phyloP scores from a whole-genome alignment of 108 stramenopile species.

The Cyclostephanos tholiformis region DNA sequence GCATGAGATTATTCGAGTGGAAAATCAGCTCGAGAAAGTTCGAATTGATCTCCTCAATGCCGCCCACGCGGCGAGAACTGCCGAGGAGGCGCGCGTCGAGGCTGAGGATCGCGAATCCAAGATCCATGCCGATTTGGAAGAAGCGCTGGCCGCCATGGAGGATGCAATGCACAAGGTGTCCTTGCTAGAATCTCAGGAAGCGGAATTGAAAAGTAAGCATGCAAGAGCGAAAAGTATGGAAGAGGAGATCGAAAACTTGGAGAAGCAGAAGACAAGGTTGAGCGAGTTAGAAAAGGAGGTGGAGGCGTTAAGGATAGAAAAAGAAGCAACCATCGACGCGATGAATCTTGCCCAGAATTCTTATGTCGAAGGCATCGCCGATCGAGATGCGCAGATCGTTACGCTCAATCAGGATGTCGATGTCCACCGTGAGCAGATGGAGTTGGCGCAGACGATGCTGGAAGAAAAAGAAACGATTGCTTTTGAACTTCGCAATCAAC shows the following conservation, averaged over 20 bases:
- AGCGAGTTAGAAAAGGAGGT: slow-evolving; percentile 37
- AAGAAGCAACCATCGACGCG: slow-evolving; percentile 15
- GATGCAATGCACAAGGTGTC: slow-evolving; percentile 20
- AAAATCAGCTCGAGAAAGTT: slow-evolving; percentile 44
- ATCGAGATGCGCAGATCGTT: slow-evolving; percentile 35
- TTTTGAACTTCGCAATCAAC: slow-evolving; percentile 25
- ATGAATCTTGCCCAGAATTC: slow-evolving; percentile 15
- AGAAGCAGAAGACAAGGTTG: slow-evolving; percentile 28
- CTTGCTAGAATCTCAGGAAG: slow-evolving; percentile 26
- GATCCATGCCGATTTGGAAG: slow-evolving; percentile 24
- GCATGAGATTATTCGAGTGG: slow-evolving; percentile 40
- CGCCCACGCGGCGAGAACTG: slow-evolving; percentile 39
- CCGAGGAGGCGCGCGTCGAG: slow-evolving; percentile 45
- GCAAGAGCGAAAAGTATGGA: neutral
- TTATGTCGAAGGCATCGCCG: slow-evolving; percentile 19
- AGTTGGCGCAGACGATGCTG: slow-evolving; percentile 47
- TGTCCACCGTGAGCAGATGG: slow-evolving; percentile 49
- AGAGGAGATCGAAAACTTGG: slow-evolving; percentile 10
- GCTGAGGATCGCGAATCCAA: slow-evolving; percentile 30
- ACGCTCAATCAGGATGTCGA: slow-evolving; percentile 41
- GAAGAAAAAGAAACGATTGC: slow-evolving; percentile 41
- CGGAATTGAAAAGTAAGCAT: slow-evolving; percentile 20
- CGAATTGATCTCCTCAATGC: slow-evolving; percentile 48
- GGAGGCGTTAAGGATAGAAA: slow-evolving; percentile 23
- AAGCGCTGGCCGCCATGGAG: slow-evolving; percentile 20